Evolutionary conservation across 2,329 filamentous ascomycete genomes (phyloP).

Genomic region (Apiospora pterosperma): DNA sequence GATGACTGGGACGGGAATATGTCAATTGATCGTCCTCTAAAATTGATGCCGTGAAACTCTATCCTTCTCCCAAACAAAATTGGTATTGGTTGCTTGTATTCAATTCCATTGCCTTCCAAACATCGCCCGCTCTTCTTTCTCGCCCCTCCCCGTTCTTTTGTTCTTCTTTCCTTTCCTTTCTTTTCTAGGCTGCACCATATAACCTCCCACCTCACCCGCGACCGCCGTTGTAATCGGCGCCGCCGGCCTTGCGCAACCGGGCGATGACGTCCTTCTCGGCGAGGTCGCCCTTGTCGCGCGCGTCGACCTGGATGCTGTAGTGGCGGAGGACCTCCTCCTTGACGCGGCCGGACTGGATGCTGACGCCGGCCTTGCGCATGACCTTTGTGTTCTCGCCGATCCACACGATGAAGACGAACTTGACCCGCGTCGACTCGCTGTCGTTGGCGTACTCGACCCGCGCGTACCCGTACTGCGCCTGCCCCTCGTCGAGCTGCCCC

Average conservation of each 20-base stretch:
- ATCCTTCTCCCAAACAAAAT: neutral
- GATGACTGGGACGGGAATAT: neutral
- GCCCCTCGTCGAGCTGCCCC: constrained; percentile 50
- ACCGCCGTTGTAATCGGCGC: constrained; percentile 69
- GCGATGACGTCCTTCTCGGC: constrained; percentile 59
- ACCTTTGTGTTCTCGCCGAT: constrained; percentile 63
- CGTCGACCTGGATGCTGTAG: constrained; percentile 63
- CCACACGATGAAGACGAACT: constrained; percentile 67
- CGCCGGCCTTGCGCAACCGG: constrained; percentile 61
- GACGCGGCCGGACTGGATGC: constrained; percentile 63
- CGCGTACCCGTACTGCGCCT: constrained; percentile 65
- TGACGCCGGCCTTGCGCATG: constrained; percentile 68
- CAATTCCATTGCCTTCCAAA: constrained; percentile 18
- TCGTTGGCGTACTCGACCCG: constrained; percentile 70
- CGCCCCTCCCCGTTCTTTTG: too few relatives aligned
- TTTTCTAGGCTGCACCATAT: neutral
- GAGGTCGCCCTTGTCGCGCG: constrained; percentile 56
- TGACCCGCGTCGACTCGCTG: constrained; percentile 64
- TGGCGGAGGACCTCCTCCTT: constrained; percentile 59
- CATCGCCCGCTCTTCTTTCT: constrained; percentile 30
- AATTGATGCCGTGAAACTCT: neutral
- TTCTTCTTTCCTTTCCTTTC: neutral
- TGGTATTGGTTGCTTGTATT: neutral
- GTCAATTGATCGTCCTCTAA: neutral
- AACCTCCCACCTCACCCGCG: constrained; percentile 39